Evolutionary conservation across 2,329 filamentous ascomycete genomes (phyloP), one percentile per base, ranked within the genome.

Genomic region (Lachnellula arida): DNA sequence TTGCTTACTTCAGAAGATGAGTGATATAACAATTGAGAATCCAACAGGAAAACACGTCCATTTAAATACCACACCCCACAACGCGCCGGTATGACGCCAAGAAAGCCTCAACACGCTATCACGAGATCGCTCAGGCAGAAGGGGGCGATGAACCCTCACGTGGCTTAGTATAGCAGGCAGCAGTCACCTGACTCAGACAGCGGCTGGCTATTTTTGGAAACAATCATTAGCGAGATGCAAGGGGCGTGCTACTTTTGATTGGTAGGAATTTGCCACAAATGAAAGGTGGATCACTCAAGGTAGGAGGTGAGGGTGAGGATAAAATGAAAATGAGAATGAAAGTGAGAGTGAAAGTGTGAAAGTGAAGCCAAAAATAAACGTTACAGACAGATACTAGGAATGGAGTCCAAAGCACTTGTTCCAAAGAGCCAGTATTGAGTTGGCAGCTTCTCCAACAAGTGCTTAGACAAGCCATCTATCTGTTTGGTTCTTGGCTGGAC

Each of bases 21-120:
- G 22, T 32, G 28, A 32, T 32, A 32, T 11, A 32, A 9, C 28
- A 32, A n/a, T 15, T 48, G 4, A 14, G 14, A 48, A 17, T 32
- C 22, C 17, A 34, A 46, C 2, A 22, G 25, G 46, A 46, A 35
- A 32, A 40, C 42, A 8, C 25, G 23, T 39, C 25, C 17, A 12
- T 40, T 39, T 43, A 51, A 37, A 47, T 52, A 19, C 23, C 9
- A 17, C 34, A 43, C n/a, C 7, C 7, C 22, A 9, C 15, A 46
- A 58, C 56, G 54, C 60, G 58, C 55, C 2, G n/a, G 50, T 42
- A 55, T 53, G n/a, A 34, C 56, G 57, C 51, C 58, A 58, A 58
- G 60, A 54, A 59, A 32, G n/a, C 2, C 17, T 34, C 8, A 55
- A 55, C 49, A 17, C 58, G 58, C 42, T 60, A 54, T 60, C 60